phyloP scores from a whole-genome alignment of 2,329 filamentous ascomycete genomes.

The Teratosphaeria pseudoeucalypti region DNA sequence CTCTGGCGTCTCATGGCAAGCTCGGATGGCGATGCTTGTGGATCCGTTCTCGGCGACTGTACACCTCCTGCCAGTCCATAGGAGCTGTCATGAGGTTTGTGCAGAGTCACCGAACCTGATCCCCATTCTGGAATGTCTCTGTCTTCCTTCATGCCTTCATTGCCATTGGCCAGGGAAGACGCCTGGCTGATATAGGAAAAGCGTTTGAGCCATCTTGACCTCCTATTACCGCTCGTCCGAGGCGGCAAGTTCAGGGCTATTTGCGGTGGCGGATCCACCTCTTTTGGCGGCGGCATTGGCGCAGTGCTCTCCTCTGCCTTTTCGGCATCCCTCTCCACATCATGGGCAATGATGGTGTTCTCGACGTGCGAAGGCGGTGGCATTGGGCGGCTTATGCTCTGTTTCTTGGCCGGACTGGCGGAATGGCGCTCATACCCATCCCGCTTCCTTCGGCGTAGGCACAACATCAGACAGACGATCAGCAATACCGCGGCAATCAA shows the following conservation, averaged over 20 bases:
- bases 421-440: conserved; percentile 3
- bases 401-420: conserved; percentile 20
- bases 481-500: conserved; percentile 18
- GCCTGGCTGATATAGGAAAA: conserved; percentile 26
- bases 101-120: conserved; percentile 24
- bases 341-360: conserved; percentile 14
- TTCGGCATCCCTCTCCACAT: conserved; percentile 27
- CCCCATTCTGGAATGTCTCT: conserved; percentile 32
- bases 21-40: conserved; percentile 21
- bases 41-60: conserved; percentile 24
- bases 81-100: conserved; percentile 34
- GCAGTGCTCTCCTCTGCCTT: conserved; percentile 23
- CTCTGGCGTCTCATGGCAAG: conserved; percentile 21
- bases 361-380: conserved; percentile 20
- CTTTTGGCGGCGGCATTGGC: conserved; percentile 6
- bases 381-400: conserved; percentile 32
- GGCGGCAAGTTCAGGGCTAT: conserved; percentile 26
- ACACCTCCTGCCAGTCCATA: conserved; percentile 32
- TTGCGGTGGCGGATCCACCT: conserved; percentile 29
- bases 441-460: conserved; percentile 15
- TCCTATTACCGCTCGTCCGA: conserved; percentile 11
- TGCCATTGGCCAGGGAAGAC: conserved; percentile 29
- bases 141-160: conserved; percentile 28
- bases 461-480: conserved; percentile 16
- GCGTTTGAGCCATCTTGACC: conserved; percentile 19